Percentiles rank a stretch among this genome's conserved stretches.
These are phyloP conservation scores for Scleroderma citrinum DNA, from an alignment of 768 basidiomycete species.

Conservation along the genomic window DNA sequence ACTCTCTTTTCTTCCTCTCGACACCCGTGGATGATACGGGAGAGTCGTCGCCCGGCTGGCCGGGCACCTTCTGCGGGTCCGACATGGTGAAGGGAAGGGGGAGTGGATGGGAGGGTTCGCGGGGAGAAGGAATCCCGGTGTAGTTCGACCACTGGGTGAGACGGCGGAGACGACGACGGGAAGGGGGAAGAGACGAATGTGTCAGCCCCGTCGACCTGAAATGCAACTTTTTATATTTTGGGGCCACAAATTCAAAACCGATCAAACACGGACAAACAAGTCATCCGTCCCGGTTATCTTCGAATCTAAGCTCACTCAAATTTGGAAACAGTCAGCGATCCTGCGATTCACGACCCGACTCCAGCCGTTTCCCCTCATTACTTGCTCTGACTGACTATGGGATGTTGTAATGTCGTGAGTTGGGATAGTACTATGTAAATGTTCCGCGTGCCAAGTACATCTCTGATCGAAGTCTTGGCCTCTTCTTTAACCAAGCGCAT, in stretches of 20 bases:
- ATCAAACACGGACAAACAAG: constrained; percentile 27
- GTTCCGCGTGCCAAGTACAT: too few relatives aligned
- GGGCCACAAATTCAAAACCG: constrained; percentile 16
- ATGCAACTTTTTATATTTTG: constrained; percentile 30
- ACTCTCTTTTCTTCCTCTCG: constrained; percentile 67
- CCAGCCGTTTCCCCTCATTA: too few relatives aligned
- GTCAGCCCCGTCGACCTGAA: constrained; percentile 16
- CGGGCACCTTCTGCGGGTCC: constrained; percentile 60
- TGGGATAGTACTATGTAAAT: too few relatives aligned
- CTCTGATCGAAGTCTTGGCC: too few relatives aligned
- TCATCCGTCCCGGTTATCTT: constrained; percentile 5
- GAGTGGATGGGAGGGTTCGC: background rate
- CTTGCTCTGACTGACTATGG: too few relatives aligned
- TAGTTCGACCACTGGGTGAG: constrained; percentile 16
- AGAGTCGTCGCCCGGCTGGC: constrained; percentile 47
- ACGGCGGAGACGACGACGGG: background rate
- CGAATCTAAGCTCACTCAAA: constrained; percentile 13
- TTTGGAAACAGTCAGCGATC: constrained; percentile 7
- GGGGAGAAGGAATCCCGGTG: constrained; percentile 18
- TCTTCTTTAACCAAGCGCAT: too few relatives aligned
- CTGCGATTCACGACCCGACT: constrained; percentile 7
- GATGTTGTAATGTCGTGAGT: too few relatives aligned
- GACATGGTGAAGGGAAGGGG: constrained; percentile 16
- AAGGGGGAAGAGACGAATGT: constrained; percentile 18
- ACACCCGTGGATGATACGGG: constrained; percentile 19